Percentiles rank a stretch among this genome's conserved stretches.
phyloP scores from a whole-genome alignment of 2,329 filamentous ascomycete species.

The Septoria linicola region DNA sequence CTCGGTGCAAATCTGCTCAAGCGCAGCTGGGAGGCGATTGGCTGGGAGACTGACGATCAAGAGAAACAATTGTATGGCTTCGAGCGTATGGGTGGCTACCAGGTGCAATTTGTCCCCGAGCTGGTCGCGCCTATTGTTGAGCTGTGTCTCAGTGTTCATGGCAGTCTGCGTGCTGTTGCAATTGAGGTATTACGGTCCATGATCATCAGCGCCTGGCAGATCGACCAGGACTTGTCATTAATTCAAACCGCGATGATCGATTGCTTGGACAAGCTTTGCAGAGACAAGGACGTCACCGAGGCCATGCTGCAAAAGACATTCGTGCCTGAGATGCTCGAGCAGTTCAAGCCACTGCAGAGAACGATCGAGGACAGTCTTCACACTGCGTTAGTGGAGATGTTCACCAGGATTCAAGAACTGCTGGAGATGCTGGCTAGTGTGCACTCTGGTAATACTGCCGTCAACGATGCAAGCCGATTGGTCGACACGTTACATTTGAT shows the following conservation, averaged over 20 bases:
- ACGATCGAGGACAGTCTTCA: constrained; percentile 72
- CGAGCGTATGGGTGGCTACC: constrained; percentile 86
- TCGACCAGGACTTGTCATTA: constrained; percentile 86
- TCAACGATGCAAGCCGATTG: constrained; percentile 70
- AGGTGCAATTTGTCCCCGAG: constrained; percentile 95
- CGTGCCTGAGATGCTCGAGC: constrained; percentile 75
- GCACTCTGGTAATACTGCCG: constrained; percentile 68
- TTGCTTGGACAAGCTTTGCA: constrained; percentile 85
- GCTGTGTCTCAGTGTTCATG: constrained; percentile 91
- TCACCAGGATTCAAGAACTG: constrained; percentile 83
- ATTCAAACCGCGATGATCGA: constrained; percentile 97
- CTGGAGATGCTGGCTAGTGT: constrained; percentile 88
- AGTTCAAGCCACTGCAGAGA: constrained; percentile 70
- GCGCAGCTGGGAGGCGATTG: constrained; percentile 89
- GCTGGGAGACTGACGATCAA: constrained; percentile 86
- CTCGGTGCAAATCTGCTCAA: constrained; percentile 82
- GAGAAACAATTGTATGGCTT: constrained; percentile 76
- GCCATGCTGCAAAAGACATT: constrained; percentile 91
- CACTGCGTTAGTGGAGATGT: constrained; percentile 71
- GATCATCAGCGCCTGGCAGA: constrained; percentile 97
- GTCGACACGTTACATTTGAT: constrained; percentile 88
- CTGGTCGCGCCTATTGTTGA: constrained; percentile 90
- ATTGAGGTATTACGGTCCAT: constrained; percentile 94
- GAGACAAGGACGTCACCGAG: constrained; percentile 73
- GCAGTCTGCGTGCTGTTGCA: constrained; percentile 82